A percentile compares a stretch with the other conserved stretches of the same genome.
These are phyloP conservation scores for Emericellopsis atlantica DNA, from an alignment of 2,329 filamentous ascomycete genomes.

Conservation along the genomic window DNA sequence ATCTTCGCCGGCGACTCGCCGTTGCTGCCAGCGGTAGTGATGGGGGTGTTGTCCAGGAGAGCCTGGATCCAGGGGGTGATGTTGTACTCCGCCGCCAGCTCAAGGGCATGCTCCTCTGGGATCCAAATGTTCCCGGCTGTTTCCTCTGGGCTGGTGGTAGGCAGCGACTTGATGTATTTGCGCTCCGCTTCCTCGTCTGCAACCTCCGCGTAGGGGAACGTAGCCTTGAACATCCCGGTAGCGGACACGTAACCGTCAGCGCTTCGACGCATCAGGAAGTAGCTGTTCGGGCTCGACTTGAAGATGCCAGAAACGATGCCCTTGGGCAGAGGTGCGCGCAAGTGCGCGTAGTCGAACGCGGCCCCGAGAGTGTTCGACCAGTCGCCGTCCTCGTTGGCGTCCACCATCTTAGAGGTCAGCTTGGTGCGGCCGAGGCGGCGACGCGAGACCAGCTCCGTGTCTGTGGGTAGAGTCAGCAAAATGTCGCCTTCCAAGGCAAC, in stretches of 20 bases:
- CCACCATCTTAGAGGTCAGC: conserved; percentile 66
- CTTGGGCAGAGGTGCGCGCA: conserved; percentile 84
- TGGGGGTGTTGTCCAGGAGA: conserved; percentile 79
- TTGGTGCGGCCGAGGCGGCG: conserved; percentile 89
- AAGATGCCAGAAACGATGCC: conserved; percentile 91
- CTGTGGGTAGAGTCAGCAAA: conserved; percentile 23
- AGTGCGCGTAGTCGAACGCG: conserved; percentile 89
- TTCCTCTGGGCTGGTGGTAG: conserved; percentile 77
- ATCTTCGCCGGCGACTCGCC: conserved; percentile 54
- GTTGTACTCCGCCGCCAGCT: conserved; percentile 75
- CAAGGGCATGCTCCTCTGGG: conserved; percentile 66
- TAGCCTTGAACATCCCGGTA: conserved; percentile 87
- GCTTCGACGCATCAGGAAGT: conserved; percentile 91
- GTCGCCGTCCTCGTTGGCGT: conserved; percentile 30
- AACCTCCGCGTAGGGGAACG: conserved; percentile 65
- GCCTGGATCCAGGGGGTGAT: conserved; percentile 82
- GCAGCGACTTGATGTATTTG: conserved; percentile 71
- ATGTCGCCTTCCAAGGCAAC: neutral
- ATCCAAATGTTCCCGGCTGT: conserved; percentile 97
- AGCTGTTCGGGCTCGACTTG: conserved; percentile 76
- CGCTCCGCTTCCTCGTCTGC: conserved; percentile 66
- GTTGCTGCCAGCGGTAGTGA: conserved; percentile 45
- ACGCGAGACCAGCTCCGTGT: conserved; percentile 63
- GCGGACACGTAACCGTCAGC: conserved; percentile 75
- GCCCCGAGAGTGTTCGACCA: conserved; percentile 64